A percentile compares a stretch with the other conserved stretches of the same genome.
These are phyloP conservation scores for Lentithecium fluviatile DNA, from an alignment of 495 filamentous ascomycete species.

Conservation along the genomic window DNA sequence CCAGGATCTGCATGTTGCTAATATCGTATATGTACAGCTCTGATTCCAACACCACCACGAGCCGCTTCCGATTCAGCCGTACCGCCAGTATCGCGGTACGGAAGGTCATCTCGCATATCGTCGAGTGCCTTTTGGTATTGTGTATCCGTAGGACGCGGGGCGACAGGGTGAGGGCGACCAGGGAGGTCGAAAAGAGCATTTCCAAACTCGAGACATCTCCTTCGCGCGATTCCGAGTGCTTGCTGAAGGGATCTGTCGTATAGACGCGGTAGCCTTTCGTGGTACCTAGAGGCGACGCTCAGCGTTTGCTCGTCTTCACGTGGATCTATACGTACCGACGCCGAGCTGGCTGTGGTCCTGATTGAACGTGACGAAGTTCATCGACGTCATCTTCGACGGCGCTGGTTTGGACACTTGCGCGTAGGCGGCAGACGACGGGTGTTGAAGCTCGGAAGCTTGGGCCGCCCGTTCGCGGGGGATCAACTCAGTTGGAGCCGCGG, in stretches of 20 bases:
- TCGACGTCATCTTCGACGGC: constrained; percentile 38
- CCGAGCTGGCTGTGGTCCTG: constrained; percentile 97
- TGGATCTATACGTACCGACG: constrained; percentile 62
- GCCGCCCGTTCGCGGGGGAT: constrained; percentile 7
- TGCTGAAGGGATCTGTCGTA: constrained; percentile 90
- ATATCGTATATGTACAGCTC: constrained; percentile 98
- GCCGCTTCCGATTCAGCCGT: constrained; percentile 86
- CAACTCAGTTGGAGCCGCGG: background rate
- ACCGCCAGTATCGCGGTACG: constrained; percentile 91
- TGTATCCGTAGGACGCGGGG: constrained; percentile 88
- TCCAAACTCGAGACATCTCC: constrained; percentile 92
- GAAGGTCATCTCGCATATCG: constrained; percentile 98
- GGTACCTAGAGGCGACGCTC: constrained; percentile 57
- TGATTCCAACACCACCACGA: constrained; percentile 89
- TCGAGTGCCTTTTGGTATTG: constrained; percentile 94
- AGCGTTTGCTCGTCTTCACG: background rate
- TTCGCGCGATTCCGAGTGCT: constrained; percentile 88
- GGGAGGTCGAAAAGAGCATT: constrained; percentile 99
- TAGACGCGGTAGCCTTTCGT: constrained; percentile 92
- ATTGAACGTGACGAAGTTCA: constrained; percentile 99
- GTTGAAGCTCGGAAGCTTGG: constrained; percentile 6
- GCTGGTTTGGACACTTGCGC: background rate
- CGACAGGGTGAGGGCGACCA: constrained; percentile 87
- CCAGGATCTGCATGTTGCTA: constrained; percentile 90
- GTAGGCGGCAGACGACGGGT: background rate